Percentiles rank a stretch among this genome's conserved stretches.
These are phyloP conservation scores for Mortierella sp. DNA, from an alignment of 371 early-diverging fungal species.

Conservation along the genomic window DNA sequence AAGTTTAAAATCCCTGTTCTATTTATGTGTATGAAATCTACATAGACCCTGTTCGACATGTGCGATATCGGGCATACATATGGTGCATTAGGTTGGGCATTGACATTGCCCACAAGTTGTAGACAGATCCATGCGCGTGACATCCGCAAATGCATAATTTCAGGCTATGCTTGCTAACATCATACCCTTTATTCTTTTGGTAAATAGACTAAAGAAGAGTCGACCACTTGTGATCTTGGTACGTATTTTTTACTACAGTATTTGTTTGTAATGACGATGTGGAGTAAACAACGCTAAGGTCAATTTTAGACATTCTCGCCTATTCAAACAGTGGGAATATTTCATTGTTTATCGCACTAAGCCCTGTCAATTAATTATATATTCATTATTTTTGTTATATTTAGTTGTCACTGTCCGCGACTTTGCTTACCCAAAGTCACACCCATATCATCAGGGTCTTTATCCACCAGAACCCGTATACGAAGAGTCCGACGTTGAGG, in stretches of 20 bases:
- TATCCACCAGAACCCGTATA: conserved; percentile 53
- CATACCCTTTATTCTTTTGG: not conserved
- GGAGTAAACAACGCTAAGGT: not conserved
- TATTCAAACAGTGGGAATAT: not conserved
- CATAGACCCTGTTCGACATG: not conserved
- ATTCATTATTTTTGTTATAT: not conserved
- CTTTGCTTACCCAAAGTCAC: conserved; percentile 76
- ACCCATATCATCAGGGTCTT: conserved; percentile 70
- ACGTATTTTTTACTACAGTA: conserved; percentile 7
- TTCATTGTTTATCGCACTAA: conserved; percentile 21
- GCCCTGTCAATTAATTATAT: not conserved
- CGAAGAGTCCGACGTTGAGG: conserved; percentile 51
- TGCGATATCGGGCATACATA: not conserved
- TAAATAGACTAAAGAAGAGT: conserved; percentile 14
- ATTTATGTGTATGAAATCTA: not conserved
- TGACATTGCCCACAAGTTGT: not conserved
- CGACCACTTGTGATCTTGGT: conserved; percentile 26
- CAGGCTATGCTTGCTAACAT: conserved; percentile 1
- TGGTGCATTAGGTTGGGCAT: not conserved
- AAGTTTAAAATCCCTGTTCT: conserved; percentile 6
- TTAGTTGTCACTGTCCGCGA: conserved; percentile 69
- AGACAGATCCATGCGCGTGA: not conserved
- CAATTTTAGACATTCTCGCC: no score
- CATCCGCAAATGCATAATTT: not conserved
- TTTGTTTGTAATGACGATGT: not conserved